Percentiles rank a stretch among this genome's conserved stretches.
These are phyloP conservation scores for Psilocybe subaeruginosa DNA, from an alignment of 768 basidiomycete genomes.

Conservation along the genomic window DNA sequence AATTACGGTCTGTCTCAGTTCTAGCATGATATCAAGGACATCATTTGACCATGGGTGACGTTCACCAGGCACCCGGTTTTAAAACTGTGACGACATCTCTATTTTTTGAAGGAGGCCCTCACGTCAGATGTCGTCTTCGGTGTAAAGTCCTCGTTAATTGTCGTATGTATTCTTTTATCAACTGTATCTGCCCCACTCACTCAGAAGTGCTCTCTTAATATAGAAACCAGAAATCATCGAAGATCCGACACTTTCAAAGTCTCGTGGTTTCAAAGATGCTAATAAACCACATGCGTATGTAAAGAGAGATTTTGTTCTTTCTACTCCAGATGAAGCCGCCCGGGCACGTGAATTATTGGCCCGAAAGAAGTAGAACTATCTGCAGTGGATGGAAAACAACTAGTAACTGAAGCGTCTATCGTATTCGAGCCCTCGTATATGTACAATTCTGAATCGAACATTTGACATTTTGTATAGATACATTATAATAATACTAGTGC, in stretches of 20 bases:
- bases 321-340: conserved; percentile 40
- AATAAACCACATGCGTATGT: conserved; percentile 39
- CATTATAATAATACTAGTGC: no score
- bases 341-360: conserved; percentile 30
- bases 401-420: no score
- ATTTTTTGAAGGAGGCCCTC: conserved; percentile 73
- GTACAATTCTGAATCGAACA: no score
- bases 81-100: conserved; percentile 74
- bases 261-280: conserved; percentile 52
- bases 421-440: no score
- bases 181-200: neutral
- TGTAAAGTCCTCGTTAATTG: conserved; percentile 76
- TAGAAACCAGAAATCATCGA: conserved; percentile 43
- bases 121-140: conserved; percentile 81
- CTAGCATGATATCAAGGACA: neutral
- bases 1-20: conserved; percentile 51
- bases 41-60: conserved; percentile 9
- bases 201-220: neutral
- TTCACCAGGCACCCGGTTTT: conserved; percentile 66
- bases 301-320: conserved; percentile 44
- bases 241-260: conserved; percentile 55
- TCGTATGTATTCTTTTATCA: conserved; percentile 47
- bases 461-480: no score
- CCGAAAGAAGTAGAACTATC: neutral
- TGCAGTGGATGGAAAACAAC: no score